phyloP scores from a whole-genome alignment of 2,329 filamentous ascomycete species.

The Cryphonectria japonica region DNA sequence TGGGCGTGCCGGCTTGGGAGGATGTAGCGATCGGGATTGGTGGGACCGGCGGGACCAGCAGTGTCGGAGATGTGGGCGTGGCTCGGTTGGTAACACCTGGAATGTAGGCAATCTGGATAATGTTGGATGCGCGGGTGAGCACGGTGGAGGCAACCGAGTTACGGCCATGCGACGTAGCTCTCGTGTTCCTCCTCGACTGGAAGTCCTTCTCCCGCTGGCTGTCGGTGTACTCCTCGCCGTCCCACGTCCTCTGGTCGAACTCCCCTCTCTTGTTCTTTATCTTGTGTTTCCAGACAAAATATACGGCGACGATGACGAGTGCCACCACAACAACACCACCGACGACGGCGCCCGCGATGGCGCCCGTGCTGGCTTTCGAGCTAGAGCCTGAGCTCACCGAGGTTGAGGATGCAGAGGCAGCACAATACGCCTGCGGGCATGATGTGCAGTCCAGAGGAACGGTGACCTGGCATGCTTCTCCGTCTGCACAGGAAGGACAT shows the following conservation, averaged over 20 bases:
- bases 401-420: slow-evolving; percentile 33
- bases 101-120: slow-evolving; percentile 99
- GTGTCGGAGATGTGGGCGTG: slow-evolving; percentile 76
- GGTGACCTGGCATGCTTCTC: slow-evolving; percentile 50
- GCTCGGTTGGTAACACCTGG: slow-evolving; percentile 95
- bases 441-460: slow-evolving; percentile 49
- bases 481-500: slow-evolving; percentile 50
- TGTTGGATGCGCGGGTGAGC: slow-evolving; percentile 93
- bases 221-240: slow-evolving; percentile 56
- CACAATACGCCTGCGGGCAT: slow-evolving; percentile 54
- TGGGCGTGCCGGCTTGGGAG: slow-evolving; percentile 59
- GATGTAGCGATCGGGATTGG: slow-evolving; percentile 77
- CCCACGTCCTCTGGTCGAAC: slow-evolving; percentile 56
- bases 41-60: slow-evolving; percentile 89
- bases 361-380: slow-evolving; percentile 67
- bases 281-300: slow-evolving; percentile 85
- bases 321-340: slow-evolving; percentile 79
- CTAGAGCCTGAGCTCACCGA: slow-evolving; percentile 42
- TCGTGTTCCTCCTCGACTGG: slow-evolving; percentile 58
- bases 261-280: slow-evolving; percentile 78
- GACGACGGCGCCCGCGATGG: slow-evolving; percentile 89
- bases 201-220: slow-evolving; percentile 56
- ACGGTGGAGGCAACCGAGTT: slow-evolving; percentile 94
- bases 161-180: slow-evolving; percentile 83
- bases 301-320: slow-evolving; percentile 71